Percentiles rank a stretch among this genome's conserved stretches.
Conservation (phyloP, 140 eudicot species). For the Stevia rebaudiana region DNA sequence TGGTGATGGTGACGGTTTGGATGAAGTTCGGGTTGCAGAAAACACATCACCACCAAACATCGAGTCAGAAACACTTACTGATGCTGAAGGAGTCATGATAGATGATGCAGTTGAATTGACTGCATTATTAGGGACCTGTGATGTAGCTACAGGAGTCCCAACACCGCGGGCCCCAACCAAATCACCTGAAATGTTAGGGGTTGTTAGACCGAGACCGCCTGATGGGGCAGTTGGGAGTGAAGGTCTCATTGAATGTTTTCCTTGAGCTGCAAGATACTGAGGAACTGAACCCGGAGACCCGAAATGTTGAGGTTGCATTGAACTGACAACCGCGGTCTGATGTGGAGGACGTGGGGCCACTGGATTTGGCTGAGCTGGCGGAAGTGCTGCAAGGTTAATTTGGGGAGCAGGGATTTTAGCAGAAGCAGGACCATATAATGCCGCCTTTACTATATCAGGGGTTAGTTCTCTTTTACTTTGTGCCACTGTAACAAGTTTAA, state of each 20-base stretch:
- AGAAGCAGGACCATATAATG: slow-evolving; percentile 84
- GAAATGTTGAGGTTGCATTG: slow-evolving; percentile 45
- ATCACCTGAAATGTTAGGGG: slow-evolving; percentile 6
- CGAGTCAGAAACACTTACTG: slow-evolving; percentile 39
- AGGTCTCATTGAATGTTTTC: slow-evolving; percentile 55
- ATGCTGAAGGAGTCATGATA: slow-evolving; percentile 28
- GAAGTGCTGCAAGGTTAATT: slow-evolving; percentile 55
- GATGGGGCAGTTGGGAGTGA: slow-evolving; percentile 34
- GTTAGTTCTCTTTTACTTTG: slow-evolving; percentile 88
- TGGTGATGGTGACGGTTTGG: too few species aligned
- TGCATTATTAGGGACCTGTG: slow-evolving; percentile 6
- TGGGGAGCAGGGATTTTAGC: slow-evolving; percentile 91
- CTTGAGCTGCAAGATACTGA: slow-evolving; percentile 54
- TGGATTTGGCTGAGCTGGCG: slow-evolving; percentile 52
- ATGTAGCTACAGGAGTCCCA: slow-evolving; percentile 7
- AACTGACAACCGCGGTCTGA: slow-evolving; percentile 37
- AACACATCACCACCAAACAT: slow-evolving; percentile 68
- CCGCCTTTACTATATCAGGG: slow-evolving; percentile 87
- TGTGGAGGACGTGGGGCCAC: slow-evolving; percentile 51
- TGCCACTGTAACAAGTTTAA: slow-evolving; percentile 91
- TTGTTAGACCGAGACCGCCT: slow-evolving; percentile 34
- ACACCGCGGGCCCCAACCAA: not conserved
- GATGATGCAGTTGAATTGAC: slow-evolving; percentile 24
- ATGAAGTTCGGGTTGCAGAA: slow-evolving; percentile 54
- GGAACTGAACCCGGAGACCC: slow-evolving; percentile 38